phyloP scores from a whole-genome alignment of 306 rosid genomes.

The Senna tora region DNA sequence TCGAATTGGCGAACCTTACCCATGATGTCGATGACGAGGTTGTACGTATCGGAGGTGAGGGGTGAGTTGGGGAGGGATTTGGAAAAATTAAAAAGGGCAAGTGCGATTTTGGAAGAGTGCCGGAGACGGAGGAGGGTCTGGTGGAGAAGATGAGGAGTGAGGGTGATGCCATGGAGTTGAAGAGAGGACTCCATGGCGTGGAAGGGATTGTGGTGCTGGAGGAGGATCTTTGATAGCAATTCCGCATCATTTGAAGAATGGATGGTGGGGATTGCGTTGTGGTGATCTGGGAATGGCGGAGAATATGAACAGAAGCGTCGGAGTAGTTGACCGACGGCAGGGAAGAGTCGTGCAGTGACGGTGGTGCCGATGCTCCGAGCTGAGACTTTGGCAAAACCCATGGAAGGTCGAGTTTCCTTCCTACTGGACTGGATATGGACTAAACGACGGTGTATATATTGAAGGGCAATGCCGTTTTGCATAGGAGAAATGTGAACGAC shows the following conservation, averaged over 20 bases:
- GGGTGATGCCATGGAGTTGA: constrained; percentile 76
- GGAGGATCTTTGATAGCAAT: constrained; percentile 55
- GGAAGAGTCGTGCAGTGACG: constrained; percentile 1
- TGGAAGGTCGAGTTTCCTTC: neutral
- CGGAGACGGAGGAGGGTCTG: constrained; percentile 72
- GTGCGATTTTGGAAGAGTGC: constrained; percentile 75
- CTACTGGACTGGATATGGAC: neutral
- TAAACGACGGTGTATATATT: neutral
- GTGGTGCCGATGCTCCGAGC: neutral
- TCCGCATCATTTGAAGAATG: constrained; percentile 64
- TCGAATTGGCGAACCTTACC: constrained; percentile 84
- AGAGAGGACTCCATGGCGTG: constrained; percentile 76
- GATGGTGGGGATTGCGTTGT: constrained; percentile 36
- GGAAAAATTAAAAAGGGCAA: constrained; percentile 70
- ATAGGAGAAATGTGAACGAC: too few relatives aligned
- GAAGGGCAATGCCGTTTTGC: neutral
- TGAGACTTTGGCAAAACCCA: neutral
- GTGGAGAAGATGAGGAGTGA: constrained; percentile 62
- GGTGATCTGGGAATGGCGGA: neutral
- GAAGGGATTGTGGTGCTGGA: constrained; percentile 86
- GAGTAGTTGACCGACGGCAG: neutral
- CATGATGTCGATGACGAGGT: constrained; percentile 62
- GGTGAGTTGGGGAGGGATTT: constrained; percentile 68
- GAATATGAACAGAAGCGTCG: constrained; percentile 30
- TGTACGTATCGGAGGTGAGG: constrained; percentile 55